phyloP scores from a whole-genome alignment of 352 stramenopile genomes.

The Blastocystis sp. region DNA sequence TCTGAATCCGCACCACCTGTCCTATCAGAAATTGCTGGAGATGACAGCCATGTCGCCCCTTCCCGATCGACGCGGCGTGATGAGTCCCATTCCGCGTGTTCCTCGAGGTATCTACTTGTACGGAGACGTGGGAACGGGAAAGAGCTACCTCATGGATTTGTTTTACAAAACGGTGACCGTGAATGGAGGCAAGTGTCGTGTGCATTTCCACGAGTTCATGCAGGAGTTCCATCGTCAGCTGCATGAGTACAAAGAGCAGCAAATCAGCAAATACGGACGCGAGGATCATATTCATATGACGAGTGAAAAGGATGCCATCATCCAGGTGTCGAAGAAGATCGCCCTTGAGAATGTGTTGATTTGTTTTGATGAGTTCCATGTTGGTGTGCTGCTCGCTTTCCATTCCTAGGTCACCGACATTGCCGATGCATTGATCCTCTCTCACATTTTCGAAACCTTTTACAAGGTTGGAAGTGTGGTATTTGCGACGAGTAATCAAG shows the following conservation, averaged over 20 bases:
- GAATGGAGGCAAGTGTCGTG: constrained; percentile 62
- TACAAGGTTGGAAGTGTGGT: constrained; percentile 79
- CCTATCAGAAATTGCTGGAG: constrained; percentile 4
- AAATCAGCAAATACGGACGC: constrained; percentile 67
- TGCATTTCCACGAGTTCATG: constrained; percentile 96
- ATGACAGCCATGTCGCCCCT: background rate
- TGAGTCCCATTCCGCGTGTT: constrained; percentile 14
- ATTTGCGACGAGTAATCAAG: constrained; percentile 84
- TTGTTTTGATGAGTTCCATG: constrained; percentile 56
- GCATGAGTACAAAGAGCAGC: constrained; percentile 74
- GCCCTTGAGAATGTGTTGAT: constrained; percentile 12
- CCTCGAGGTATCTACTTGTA: constrained; percentile 79
- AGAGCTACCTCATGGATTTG: constrained; percentile 88
- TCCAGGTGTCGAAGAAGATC: constrained; percentile 55
- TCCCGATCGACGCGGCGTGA: background rate
- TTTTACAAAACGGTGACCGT: constrained; percentile 68
- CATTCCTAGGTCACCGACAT: constrained; percentile 94
- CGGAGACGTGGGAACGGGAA: constrained; percentile 83
- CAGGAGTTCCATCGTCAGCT: constrained; percentile 83
- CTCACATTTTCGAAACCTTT: constrained; percentile 80
- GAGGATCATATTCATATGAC: constrained; percentile 70
- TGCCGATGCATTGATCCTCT: constrained; percentile 86
- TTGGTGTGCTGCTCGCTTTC: no score
- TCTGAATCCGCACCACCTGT: background rate
- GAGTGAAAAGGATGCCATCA: constrained; percentile 55